These are phyloP conservation scores for Cryptococcus sp. DNA, from an alignment of 1,284 basidiomycete species.

Conservation along the genomic window DNA sequence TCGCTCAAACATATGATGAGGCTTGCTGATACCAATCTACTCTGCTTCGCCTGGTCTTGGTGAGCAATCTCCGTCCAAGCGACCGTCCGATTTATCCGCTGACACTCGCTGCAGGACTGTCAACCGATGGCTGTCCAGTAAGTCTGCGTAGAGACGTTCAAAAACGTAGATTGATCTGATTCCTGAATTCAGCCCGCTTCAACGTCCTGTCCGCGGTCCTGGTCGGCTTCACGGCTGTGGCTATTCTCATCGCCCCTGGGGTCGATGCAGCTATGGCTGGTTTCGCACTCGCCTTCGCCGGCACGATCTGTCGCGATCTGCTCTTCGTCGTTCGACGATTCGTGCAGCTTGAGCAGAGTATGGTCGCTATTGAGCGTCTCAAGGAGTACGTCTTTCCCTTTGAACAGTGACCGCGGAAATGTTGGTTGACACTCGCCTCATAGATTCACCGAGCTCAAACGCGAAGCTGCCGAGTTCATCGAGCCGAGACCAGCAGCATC, in stretches of 20 bases:
- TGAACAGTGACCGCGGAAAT: not conserved
- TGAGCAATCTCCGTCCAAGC: slow-evolving; percentile 57
- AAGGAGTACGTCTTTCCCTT: slow-evolving; percentile 36
- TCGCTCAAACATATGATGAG: slow-evolving; percentile 83
- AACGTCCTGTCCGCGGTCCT: slow-evolving; percentile 74
- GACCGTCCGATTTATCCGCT: not conserved
- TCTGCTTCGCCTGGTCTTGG: slow-evolving; percentile 87
- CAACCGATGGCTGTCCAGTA: slow-evolving; percentile 51
- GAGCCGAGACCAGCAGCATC: slow-evolving; percentile 78
- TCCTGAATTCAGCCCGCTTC: slow-evolving; percentile 60
- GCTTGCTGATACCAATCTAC: slow-evolving; percentile 75
- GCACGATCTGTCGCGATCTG: slow-evolving; percentile 71
- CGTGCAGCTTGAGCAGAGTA: slow-evolving; percentile 85
- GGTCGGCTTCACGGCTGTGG: slow-evolving; percentile 69
- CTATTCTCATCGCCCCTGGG: slow-evolving; percentile 67
- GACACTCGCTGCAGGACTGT: slow-evolving; percentile 33
- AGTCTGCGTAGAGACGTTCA: slow-evolving; percentile 1
- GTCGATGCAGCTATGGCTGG: slow-evolving; percentile 76
- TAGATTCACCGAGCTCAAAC: slow-evolving; percentile 71
- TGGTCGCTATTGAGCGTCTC: slow-evolving; percentile 91
- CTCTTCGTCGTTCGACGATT: slow-evolving; percentile 65
- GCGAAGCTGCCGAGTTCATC: slow-evolving; percentile 75
- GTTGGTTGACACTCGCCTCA: not conserved
- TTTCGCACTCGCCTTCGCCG: slow-evolving; percentile 80
- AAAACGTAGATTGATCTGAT: not conserved